Conservation (phyloP, 257 asterid genomes). For the Eustoma russellianum region DNA sequence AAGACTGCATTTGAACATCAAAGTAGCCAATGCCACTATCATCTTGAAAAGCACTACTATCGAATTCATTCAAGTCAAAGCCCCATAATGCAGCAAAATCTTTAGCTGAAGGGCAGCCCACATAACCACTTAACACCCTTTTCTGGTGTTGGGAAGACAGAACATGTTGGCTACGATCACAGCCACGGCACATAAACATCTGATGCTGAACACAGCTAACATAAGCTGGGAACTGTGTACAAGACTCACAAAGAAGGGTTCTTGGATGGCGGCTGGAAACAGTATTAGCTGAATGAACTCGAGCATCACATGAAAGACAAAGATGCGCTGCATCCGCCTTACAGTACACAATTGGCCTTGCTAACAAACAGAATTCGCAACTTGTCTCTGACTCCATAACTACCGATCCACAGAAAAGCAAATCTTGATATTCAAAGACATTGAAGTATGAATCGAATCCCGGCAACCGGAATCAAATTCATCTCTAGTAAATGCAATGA, state of each 20-base stretch:
- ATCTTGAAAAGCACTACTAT: constrained; percentile 8
- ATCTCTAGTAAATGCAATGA: too few species aligned
- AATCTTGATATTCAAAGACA: constrained; percentile 14
- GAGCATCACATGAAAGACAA: constrained; percentile 75
- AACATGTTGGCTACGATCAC: constrained; percentile 37
- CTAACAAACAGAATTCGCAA: constrained; percentile 62
- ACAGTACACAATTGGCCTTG: constrained; percentile 70
- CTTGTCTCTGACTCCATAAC: constrained; percentile 39
- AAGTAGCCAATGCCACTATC: constrained; percentile 7
- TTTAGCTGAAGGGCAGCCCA: constrained; percentile 81
- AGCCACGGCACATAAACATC: constrained; percentile 61
- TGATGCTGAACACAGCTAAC: constrained; percentile 45
- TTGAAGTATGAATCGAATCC: constrained; percentile 5
- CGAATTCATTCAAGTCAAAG: constrained; percentile 29
- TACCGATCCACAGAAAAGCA: constrained; percentile 1
- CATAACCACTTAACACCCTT: constrained; percentile 32
- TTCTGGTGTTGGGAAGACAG: constrained; percentile 40
- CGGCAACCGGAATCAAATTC: not conserved
- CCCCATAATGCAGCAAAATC: constrained; percentile 74
- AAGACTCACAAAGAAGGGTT: constrained; percentile 54
- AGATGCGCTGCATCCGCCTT: constrained; percentile 80
- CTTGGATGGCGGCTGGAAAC: constrained; percentile 73
- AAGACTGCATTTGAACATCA: constrained; percentile 9
- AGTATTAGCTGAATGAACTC: constrained; percentile 85
- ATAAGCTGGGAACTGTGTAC: constrained; percentile 38